These are phyloP conservation scores for Fusarium acutatum DNA, from an alignment of 2,329 filamentous ascomycete genomes.

Conservation along the genomic window DNA sequence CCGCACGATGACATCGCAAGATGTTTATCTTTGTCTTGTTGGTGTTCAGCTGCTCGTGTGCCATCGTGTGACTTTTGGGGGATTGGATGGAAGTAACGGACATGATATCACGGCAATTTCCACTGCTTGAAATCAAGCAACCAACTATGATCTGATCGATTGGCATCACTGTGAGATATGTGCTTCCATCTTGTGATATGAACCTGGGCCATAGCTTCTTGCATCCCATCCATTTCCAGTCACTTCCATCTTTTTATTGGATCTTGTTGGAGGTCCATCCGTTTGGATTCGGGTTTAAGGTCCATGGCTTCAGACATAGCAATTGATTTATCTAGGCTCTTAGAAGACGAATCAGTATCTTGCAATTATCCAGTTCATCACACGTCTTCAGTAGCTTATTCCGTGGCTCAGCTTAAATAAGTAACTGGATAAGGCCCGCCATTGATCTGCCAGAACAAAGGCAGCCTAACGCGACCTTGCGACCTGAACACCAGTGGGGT, in stretches of 20 bases:
- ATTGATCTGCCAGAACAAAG: not conserved
- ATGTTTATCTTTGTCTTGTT: not conserved
- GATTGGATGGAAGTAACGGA: not conserved
- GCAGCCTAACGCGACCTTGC: not conserved
- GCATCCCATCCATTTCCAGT: not conserved
- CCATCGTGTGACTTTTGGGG: not conserved
- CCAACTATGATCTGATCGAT: not conserved
- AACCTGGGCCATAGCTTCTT: not conserved
- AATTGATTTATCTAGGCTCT: not conserved
- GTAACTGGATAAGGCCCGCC: rapidly evolving
- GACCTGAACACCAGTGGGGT: not conserved
- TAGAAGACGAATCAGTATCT: rapidly evolving
- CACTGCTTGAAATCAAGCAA: not conserved
- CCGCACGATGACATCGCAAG: conserved; percentile 7
- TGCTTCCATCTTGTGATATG: not conserved
- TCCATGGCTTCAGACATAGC: no score
- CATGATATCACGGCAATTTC: conserved; percentile 1
- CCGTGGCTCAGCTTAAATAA: not conserved
- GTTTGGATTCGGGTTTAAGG: no score
- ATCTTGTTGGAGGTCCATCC: not conserved
- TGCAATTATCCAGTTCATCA: rapidly evolving
- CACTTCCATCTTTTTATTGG: not conserved
- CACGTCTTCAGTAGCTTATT: rapidly evolving
- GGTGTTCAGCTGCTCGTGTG: not conserved
- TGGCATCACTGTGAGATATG: not conserved